These are phyloP conservation scores for Tetrapisispora pingtungensis DNA, from an alignment of 805 yeast species.

Conservation along the genomic window DNA sequence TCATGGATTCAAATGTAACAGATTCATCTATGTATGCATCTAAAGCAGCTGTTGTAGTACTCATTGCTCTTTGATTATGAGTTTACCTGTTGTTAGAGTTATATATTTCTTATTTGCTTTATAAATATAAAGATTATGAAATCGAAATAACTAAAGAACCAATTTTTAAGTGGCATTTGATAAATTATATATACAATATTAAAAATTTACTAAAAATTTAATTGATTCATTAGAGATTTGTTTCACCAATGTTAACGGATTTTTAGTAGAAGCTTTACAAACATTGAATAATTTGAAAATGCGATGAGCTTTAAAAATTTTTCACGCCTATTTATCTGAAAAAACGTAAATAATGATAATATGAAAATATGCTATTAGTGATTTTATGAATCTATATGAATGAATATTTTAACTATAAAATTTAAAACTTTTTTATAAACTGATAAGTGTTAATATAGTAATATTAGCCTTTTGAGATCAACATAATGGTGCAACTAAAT, in stretches of 20 bases:
- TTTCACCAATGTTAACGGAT: not conserved
- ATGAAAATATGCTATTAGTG: not conserved
- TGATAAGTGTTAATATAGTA: no score
- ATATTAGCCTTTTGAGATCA: no score
- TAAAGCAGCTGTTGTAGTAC: slow-evolving; percentile 38
- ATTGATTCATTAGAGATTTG: not conserved
- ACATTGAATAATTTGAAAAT: not conserved
- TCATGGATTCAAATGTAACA: slow-evolving; percentile 61
- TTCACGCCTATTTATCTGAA: not conserved
- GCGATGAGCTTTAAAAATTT: slow-evolving; percentile 1
- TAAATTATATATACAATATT: no score
- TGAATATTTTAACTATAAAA: no score
- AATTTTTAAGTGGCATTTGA: no score
- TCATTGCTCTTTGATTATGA: slow-evolving; percentile 13
- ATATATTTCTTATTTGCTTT: no score
- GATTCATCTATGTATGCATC: slow-evolving; percentile 64
- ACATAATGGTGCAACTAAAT: slow-evolving; percentile 75
- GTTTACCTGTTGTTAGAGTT: no score
- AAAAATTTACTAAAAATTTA: no score
- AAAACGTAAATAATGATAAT: not conserved
- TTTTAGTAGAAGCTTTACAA: not conserved
- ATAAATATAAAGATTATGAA: no score
- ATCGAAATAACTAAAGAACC: no score
- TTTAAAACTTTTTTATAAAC: no score
- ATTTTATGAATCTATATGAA: not conserved